Percentiles rank a stretch among this genome's conserved stretches.
Conservation (phyloP, 1,139 yeast species). For the Suhomyces ambrosiae region DNA sequence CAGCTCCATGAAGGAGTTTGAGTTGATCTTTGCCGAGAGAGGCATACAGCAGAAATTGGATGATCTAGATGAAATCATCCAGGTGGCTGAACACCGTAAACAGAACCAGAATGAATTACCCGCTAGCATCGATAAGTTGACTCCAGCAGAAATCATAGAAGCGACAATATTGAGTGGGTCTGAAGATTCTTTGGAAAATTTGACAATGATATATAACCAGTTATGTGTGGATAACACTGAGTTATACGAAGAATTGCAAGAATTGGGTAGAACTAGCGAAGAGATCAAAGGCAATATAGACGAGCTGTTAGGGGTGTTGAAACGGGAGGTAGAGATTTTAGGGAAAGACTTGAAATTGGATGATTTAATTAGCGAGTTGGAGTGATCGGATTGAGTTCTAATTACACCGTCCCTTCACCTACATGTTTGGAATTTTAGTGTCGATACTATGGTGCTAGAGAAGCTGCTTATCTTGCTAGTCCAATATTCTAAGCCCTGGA, state of each 20-base stretch:
- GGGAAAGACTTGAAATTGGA: conserved; percentile 26
- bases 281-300: conserved; percentile 27
- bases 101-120: conserved; percentile 22
- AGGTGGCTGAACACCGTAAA: conserved; percentile 48
- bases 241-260: conserved; percentile 28
- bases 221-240: conserved; percentile 40
- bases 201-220: conserved; percentile 42
- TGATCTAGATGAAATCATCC: conserved; percentile 66
- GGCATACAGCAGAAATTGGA: conserved; percentile 57
- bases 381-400: not conserved
- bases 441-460: no score
- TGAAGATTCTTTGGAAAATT: conserved; percentile 29
- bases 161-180: conserved; percentile 32
- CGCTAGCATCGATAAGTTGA: conserved; percentile 33
- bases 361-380: conserved; percentile 21
- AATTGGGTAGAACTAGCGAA: conserved; percentile 25
- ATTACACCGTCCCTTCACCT: not conserved
- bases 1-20: conserved; percentile 63
- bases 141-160: conserved; percentile 38
- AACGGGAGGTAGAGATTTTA: conserved; percentile 33
- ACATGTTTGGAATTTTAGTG: no score
- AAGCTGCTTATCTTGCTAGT: no score
- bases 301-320: conserved; percentile 25
- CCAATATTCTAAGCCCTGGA: no score
- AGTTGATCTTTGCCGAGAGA: conserved; percentile 65